Conservation (phyloP, 495 filamentous ascomycete species). For the Bacidia gigantensis region DNA sequence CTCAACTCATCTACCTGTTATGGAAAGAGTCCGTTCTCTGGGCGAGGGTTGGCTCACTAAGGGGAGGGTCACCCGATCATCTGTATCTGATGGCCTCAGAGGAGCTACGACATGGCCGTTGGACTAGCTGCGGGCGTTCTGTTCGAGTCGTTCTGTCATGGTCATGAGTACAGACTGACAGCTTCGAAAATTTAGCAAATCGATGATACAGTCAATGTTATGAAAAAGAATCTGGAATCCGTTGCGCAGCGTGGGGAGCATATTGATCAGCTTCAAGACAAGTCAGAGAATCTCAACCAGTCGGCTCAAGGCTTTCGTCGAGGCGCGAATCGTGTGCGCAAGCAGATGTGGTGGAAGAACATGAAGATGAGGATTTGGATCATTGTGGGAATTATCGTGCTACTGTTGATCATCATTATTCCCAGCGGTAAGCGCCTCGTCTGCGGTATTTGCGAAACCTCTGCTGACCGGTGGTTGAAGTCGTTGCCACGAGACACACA, state of each 20-base stretch:
- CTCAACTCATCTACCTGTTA: too few species aligned
- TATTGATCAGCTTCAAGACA: slow-evolving; percentile 82
- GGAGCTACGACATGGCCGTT: too few species aligned
- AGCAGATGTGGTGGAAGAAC: slow-evolving; percentile 93
- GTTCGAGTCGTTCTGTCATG: neutral
- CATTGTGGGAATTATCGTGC: slow-evolving; percentile 70
- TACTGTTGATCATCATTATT: slow-evolving; percentile 64
- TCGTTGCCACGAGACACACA: slow-evolving; percentile 4
- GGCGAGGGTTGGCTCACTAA: too few species aligned
- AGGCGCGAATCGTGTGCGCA: slow-evolving; percentile 87
- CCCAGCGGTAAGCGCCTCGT: slow-evolving; percentile 7
- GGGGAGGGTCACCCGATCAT: too few species aligned
- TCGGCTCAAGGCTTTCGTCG: slow-evolving; percentile 90
- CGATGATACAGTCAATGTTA: slow-evolving; percentile 79
- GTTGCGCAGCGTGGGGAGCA: slow-evolving; percentile 81
- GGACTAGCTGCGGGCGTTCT: too few species aligned
- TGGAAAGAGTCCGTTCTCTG: too few species aligned
- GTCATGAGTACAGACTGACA: neutral
- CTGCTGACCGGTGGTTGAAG: neutral
- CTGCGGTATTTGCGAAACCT: neutral
- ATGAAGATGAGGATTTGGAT: slow-evolving; percentile 99
- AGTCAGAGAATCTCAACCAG: slow-evolving; percentile 83
- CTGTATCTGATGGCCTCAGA: too few species aligned
- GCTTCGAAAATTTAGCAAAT: slow-evolving; percentile 58
- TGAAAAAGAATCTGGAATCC: slow-evolving; percentile 91